Conservation (phyloP, 148 eudicot species). For the Persicaria maculosa region DNA sequence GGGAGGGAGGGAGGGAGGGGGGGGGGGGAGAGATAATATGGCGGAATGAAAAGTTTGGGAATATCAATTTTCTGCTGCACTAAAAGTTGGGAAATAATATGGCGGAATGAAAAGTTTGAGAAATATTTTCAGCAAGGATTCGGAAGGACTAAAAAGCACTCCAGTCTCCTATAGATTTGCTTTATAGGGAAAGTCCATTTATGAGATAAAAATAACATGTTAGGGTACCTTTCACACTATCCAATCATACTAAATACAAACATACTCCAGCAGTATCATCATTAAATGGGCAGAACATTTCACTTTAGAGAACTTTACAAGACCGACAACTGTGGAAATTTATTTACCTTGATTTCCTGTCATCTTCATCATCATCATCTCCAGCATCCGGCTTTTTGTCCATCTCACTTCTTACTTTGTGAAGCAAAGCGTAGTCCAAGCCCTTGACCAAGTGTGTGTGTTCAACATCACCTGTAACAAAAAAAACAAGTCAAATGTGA, state of each 20-base stretch:
- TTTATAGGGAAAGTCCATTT: not conserved
- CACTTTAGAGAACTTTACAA: not conserved
- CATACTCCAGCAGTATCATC: not conserved
- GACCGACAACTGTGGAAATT: not conserved
- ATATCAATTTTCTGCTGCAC: too few species aligned
- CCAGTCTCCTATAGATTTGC: not conserved
- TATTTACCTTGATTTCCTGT: conserved; percentile 53
- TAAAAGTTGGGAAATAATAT: too few species aligned
- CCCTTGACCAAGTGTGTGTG: conserved; percentile 99
- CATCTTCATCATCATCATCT: conserved; percentile 62
- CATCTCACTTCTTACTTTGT: conserved; percentile 95
- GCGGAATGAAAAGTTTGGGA: too few species aligned
- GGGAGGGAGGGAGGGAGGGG: too few species aligned
- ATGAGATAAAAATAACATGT: not conserved
- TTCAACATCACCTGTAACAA: conserved; percentile 79
- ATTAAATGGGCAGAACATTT: conserved; percentile 1
- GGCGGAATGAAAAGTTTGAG: not conserved
- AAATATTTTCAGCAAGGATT: not conserved
- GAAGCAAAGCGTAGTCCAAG: conserved; percentile 88
- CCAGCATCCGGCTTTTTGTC: conserved; percentile 79
- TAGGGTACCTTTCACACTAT: not conserved
- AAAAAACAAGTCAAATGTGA: not conserved
- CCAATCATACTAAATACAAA: not conserved
- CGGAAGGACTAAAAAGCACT: not conserved
- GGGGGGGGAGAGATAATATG: too few species aligned